Evolutionary conservation across 2,329 filamentous ascomycete species (phyloP).

Genomic region (Xylariaceae sp.): DNA sequence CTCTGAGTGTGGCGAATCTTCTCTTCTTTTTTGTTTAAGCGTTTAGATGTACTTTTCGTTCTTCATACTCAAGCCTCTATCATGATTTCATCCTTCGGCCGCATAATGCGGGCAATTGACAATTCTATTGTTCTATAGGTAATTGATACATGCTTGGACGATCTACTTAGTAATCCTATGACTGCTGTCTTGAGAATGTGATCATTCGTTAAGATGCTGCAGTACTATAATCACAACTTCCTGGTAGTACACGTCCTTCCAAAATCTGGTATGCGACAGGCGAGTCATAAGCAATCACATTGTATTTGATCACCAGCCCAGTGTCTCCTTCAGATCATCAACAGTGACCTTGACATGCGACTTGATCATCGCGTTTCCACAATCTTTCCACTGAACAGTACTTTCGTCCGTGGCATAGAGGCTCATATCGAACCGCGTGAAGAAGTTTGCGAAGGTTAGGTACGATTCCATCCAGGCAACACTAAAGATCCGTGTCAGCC

Average conservation of each 20-base stretch:
- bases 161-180: background rate
- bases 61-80: background rate
- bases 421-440: conserved; percentile 8
- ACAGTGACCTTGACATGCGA: conserved; percentile 7
- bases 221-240: background rate
- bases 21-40: background rate
- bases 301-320: background rate
- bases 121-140: background rate
- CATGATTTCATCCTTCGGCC: background rate
- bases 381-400: conserved; percentile 2
- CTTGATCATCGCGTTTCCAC: conserved; percentile 10
- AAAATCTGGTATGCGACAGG: background rate
- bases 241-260: background rate
- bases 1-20: background rate
- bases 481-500: background rate
- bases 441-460: conserved; percentile 10
- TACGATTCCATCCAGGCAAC: conserved; percentile 14
- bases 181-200: background rate
- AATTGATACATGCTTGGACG: background rate
- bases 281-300: background rate
- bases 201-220: background rate
- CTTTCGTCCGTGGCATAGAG: background rate
- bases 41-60: background rate
- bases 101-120: background rate
- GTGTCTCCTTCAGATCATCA: background rate